Base-by-base conservation (phyloP, 129 eudicot species). In the Escallonia herrerae region DNA sequence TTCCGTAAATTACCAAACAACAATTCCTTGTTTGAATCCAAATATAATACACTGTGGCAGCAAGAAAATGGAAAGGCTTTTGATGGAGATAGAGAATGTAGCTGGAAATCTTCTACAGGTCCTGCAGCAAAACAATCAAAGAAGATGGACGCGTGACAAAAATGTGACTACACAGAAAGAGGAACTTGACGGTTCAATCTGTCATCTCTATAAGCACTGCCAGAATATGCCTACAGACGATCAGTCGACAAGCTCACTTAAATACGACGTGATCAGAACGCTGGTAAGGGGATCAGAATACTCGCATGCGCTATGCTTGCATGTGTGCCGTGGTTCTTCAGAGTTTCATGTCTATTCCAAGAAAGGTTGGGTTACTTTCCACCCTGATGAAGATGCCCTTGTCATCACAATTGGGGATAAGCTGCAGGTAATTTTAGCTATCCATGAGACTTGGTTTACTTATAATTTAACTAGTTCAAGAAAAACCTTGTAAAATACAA, bases 271-370 rank as follows among this genome's bases (percentile, higher is more conserved):
- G 77, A 83, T 89, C 5, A 73, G 96, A 37, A 89, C 81, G 89
- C 71, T 89, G 71, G 81, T 89, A 44, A 83, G 85, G 72, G 96
- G 96, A 56, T 80, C 90, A 3, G 90, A 89, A 56, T 74, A 81
- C 53, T 73, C 90, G 3, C 96, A 89, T 70, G 76, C 96, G n/a
- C 67, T 85, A 47, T 68, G 85, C 37, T 43, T 89, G 62, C 96
- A 89, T 48, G 22, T 83, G 8, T 85, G 96, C 72, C 66, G 78
- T 68, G 84, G 82, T 44, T 68, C 86, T 43, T 78, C 85, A 0
- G 87, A 85, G 71, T 89, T 89, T 44, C 94, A 85, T 83, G 87
- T 85, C 37, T 89, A 85, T 69, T 85, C 96, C 45, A 89, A 89
- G 82, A 89, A 85, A 74, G 94, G 96, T 11, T 85, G 86, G 96